A percentile compares a stretch with the other conserved stretches of the same genome.
These are phyloP conservation scores for Penicillium brasilianum DNA, from an alignment of 2,329 filamentous ascomycete genomes.

Conservation along the genomic window DNA sequence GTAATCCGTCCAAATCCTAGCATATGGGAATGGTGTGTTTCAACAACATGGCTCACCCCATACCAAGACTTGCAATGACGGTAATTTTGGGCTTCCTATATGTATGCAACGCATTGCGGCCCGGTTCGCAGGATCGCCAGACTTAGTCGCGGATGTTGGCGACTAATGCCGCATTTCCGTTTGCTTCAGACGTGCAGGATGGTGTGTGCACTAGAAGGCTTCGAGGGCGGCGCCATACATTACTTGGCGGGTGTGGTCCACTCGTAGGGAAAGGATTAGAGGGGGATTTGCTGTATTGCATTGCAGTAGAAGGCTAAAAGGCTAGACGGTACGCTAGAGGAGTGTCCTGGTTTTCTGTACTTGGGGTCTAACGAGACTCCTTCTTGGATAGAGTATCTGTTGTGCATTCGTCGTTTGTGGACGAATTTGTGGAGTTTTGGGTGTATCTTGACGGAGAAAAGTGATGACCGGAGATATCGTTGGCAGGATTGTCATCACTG, in stretches of 20 bases:
- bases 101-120: conserved; percentile 7
- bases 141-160: not conserved
- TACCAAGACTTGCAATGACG: too few relatives aligned
- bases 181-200: conserved; percentile 1
- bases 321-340: not conserved
- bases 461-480: not conserved
- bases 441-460: not conserved
- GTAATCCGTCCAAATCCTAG: too few relatives aligned
- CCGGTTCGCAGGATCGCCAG: conserved; percentile 3
- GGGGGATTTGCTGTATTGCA: too few relatives aligned
- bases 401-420: not conserved
- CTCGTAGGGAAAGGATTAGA: not conserved
- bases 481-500: not conserved
- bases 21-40: too few relatives aligned
- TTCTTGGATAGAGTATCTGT: not conserved
- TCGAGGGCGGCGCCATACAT: not conserved
- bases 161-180: not conserved
- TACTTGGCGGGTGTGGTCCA: not conserved
- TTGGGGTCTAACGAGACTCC: not conserved
- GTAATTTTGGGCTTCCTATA: conserved; percentile 4
- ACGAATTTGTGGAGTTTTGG: not conserved
- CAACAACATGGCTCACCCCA: too few relatives aligned
- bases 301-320: not conserved
- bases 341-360: not conserved
- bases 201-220: not conserved